Base-by-base conservation (phyloP, 768 basidiomycete species). In the Multifurca ochricompacta region DNA sequence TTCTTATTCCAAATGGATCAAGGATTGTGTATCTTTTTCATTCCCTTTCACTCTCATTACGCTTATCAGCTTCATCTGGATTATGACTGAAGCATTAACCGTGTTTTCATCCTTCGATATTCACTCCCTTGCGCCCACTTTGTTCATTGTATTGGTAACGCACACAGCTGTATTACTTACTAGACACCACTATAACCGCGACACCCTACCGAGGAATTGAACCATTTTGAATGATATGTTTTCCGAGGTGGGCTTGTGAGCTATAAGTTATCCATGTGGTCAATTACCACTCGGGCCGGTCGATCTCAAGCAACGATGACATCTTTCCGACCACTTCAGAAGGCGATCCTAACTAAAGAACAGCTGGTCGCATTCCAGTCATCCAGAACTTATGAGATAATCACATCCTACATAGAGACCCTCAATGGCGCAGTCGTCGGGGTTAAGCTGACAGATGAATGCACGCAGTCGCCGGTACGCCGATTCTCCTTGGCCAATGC, bases 281-380 rank as follows among this genome's bases (percentile, higher is more conserved):
- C n/a, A n/a, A n/a, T n/a, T n/a, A n/a, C 5, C 6, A 0, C 14
- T 7, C 36, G 42, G 18, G 34, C 49, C 42, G 43, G 34, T 23
- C 21, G 1, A 32, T 13, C 6, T 34, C 14, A 41, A 35, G 16
- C 28, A 18, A 53, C 59, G 49, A 54, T 62, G 44, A 68, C 67
- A 66, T 49, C 69, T 4, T 87, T 75, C 67, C 66, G 73, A 60
- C 55, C 68, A 32, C 89, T 86, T 1, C 70, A 70, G 37, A 95
- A 94, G 71, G 73, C 70, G 23, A 89, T 99, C 58, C 70, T 98
- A 27, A 79, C 83, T 1, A 79, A 76, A 28, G 79, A 76, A 4
- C 93, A 97, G 61, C 79, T 98, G 0, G 76, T 78, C 19, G 81
- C 80, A n/a, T 99, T 96, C 65, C 83, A 91, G 63, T 62, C 71